Evolutionary conservation across 2,329 filamentous ascomycete species (phyloP), one percentile per base, ranked within the genome.

Genomic region (Cylindrodendrum hubeiense): DNA sequence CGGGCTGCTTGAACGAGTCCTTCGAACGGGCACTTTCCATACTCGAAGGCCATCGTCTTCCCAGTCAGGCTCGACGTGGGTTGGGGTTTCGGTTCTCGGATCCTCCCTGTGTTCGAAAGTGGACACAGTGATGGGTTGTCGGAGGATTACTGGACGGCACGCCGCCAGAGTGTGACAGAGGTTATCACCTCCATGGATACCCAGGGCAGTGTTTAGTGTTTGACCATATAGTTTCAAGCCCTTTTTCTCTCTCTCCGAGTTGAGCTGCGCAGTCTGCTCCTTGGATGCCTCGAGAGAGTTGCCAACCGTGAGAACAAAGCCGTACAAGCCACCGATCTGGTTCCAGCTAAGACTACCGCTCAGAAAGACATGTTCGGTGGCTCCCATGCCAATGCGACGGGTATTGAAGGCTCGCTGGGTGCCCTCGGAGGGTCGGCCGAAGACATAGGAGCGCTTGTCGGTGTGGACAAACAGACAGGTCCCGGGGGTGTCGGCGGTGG

Each of bases 401-500:
- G 95, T 90, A 39, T 86, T 85, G 75, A 92, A 85, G 51, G 90
- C 89, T 62, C 96, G 88, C 82, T 98, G 96, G 0, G 92, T 92
- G 17, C 95, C 96, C 79, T 99, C 96, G 10, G 90, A 83, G 17
- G 95, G 79, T 73, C 92, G 91, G 21, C 96, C 96, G 75, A 99
- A 92, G 17, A 98, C 72, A 79, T 99, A 99, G 62, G 93, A 88
- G 73, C 91, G 91, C 74, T 90, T 88, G 72, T 95, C 93, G 75
- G 94, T 95, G 76, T 95, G 90, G 7, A 99, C 84, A 39, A 94
- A 77, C 33, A 98, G 79, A 53, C 89, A 87, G 2, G 93, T 93
- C 58, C 95, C 95, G 1, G 91, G 88, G 21, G 94, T 97, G 80
- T 99, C 96, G 64, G 91, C 91, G 70, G 95, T 96, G 15, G 95